These are phyloP conservation scores for Conticribra guillardii DNA, from an alignment of 108 stramenopile species.

Conservation along the genomic window DNA sequence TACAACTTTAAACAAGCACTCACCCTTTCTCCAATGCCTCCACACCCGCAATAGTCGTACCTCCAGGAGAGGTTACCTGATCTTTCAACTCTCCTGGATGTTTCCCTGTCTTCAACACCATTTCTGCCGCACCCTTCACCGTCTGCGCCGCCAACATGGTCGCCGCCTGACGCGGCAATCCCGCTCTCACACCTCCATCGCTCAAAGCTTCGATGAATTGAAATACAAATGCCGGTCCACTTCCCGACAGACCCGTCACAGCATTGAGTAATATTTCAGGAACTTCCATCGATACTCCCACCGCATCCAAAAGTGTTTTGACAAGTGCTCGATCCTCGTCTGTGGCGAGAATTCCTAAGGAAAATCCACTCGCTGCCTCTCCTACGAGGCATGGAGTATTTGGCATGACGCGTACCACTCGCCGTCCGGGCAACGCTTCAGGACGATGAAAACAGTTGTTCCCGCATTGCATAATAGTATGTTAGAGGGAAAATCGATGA, in stretches of 20 bases:
- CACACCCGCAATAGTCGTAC: conserved; percentile 95
- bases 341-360: conserved; percentile 70
- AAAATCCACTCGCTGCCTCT: conserved; percentile 84
- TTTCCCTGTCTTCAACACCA: conserved; percentile 88
- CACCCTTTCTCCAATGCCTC: conserved; percentile 91
- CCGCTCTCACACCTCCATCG: conserved; percentile 95
- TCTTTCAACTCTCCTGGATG: conserved; percentile 96
- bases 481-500: too few species aligned
- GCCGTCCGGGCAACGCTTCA: conserved; percentile 56
- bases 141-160: conserved; percentile 93
- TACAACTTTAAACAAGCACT: conserved; percentile 40
- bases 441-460: too few species aligned
- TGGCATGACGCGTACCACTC: conserved; percentile 94
- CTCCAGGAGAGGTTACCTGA: conserved; percentile 89
- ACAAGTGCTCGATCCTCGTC: conserved; percentile 77
- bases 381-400: conserved; percentile 94
- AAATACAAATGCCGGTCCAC: conserved; percentile 96
- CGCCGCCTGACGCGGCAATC: conserved; percentile 86
- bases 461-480: too few species aligned
- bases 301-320: conserved; percentile 71
- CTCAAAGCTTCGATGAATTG: conserved; percentile 95
- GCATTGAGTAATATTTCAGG: conserved; percentile 83
- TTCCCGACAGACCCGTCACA: conserved; percentile 94
- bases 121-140: conserved; percentile 95
- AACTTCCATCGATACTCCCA: conserved; percentile 82